Conservation (phyloP, 2,329 filamentous ascomycete genomes). For the Lasiodiplodia sp. region DNA sequence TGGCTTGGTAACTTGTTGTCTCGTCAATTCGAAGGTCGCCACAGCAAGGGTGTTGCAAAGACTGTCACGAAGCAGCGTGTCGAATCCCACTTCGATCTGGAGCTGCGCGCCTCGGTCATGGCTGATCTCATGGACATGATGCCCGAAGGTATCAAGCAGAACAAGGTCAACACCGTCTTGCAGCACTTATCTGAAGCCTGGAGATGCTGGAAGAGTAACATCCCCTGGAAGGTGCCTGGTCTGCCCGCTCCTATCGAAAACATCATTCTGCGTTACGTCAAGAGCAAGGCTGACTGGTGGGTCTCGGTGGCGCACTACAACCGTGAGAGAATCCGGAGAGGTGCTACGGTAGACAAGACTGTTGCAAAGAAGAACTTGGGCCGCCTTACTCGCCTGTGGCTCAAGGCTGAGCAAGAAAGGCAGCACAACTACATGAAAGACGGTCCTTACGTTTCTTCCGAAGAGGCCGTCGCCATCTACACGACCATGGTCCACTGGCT, state of each 20-base stretch:
- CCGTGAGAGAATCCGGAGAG: constrained; percentile 92
- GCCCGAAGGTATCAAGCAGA: constrained; percentile 99
- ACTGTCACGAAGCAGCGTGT: constrained; percentile 99
- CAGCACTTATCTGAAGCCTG: constrained; percentile 98
- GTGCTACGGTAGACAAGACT: constrained; percentile 97
- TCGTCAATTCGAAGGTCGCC: constrained; percentile 95
- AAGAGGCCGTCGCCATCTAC: constrained; percentile 98
- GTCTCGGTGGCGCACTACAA: constrained; percentile 99
- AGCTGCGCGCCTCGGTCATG: constrained; percentile 97
- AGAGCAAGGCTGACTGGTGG: constrained; percentile 99
- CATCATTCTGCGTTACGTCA: constrained; percentile 97
- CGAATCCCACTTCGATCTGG: constrained; percentile 96
- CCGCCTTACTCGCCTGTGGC: constrained; percentile 90
- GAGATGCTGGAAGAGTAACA: constrained; percentile 99
- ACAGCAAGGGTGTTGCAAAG: constrained; percentile 98
- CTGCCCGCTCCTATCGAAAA: constrained; percentile 97
- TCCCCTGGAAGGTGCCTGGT: constrained; percentile 98
- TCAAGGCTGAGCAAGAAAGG: constrained; percentile 97
- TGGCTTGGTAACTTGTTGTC: constrained; percentile 98
- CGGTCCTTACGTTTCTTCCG: constrained; percentile 95
- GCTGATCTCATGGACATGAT: constrained; percentile 99
- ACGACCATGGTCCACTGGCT: constrained; percentile 99
- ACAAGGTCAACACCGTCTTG: constrained; percentile 97
- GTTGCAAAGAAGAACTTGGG: constrained; percentile 99
- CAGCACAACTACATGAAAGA: constrained; percentile 99